Percentiles rank a stretch among this genome's conserved stretches.
phyloP scores from a whole-genome alignment of 257 asterid genomes.

The Ilex aquifolium region DNA sequence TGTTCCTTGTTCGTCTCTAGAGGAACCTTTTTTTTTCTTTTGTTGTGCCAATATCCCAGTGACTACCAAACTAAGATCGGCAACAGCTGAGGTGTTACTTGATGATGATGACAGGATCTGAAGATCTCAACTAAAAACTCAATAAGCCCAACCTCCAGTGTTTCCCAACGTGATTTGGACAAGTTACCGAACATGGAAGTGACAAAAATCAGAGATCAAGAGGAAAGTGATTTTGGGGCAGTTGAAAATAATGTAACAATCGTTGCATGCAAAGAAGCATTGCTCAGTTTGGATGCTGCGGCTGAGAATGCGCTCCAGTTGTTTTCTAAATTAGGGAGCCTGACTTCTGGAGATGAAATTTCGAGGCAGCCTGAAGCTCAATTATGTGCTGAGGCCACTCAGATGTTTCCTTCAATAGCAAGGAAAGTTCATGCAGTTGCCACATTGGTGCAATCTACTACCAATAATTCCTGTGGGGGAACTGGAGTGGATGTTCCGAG shows the following conservation, averaged over 20 bases:
- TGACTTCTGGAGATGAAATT: constrained; percentile 18
- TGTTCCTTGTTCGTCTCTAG: too few species aligned
- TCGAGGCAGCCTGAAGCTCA: constrained; percentile 19
- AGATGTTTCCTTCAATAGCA: constrained; percentile 33
- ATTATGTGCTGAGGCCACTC: constrained; percentile 26
- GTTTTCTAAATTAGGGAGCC: constrained; percentile 29
- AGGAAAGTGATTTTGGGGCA: constrained; percentile 11
- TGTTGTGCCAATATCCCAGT: too few species aligned
- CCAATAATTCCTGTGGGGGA: constrained; percentile 11
- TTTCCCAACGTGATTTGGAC: background rate
- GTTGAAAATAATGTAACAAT: constrained; percentile 17
- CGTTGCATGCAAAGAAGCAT: constrained; percentile 39
- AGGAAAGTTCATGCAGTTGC: constrained; percentile 35
- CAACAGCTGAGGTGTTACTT: background rate
- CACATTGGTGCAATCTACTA: constrained; percentile 27
- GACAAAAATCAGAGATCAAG: constrained; percentile 6
- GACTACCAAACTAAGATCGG: too few species aligned
- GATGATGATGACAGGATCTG: background rate
- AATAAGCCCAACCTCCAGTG: background rate
- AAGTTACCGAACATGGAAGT: constrained; percentile 2
- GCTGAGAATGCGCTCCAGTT: constrained; percentile 42
- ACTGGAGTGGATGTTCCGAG: constrained; percentile 16
- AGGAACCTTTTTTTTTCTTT: too few species aligned
- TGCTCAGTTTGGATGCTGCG: constrained; percentile 45
- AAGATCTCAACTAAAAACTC: background rate